Evolutionary conservation across 78 protist species (phyloP).

Genomic region (Dictyostelium citrinum): DNA sequence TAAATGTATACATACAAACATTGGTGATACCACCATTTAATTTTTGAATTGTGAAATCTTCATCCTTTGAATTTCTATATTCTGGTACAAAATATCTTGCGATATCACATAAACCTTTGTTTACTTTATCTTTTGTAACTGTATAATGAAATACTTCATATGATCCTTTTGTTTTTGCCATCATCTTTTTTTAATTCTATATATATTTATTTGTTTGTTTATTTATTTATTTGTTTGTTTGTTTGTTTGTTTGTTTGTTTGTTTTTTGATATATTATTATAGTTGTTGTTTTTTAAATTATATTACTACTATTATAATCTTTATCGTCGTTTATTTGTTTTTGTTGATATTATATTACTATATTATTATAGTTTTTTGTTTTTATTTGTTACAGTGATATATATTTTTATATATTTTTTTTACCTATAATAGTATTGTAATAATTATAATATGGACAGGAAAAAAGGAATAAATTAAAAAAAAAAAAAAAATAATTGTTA

Average conservation of each 20-base stretch:
- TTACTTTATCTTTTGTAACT: conserved; percentile 48
- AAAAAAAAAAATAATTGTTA: not conserved
- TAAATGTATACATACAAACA: conserved; percentile 41
- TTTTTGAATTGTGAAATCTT: conserved; percentile 43
- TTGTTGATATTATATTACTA: not conserved
- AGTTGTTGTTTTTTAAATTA: not conserved
- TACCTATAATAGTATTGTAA: not conserved
- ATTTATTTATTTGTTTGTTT: not conserved
- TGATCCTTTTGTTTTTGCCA: conserved; percentile 36
- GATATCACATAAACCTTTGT: conserved; percentile 48
- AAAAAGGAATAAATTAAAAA: not conserved
- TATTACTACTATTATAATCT: not conserved
- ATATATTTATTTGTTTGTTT: not conserved
- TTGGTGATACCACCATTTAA: conserved; percentile 81
- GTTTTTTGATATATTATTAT: too few relatives aligned
- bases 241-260: not conserved
- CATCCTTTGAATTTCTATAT: conserved; percentile 54
- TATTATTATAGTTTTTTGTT: not conserved
- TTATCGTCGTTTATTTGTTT: not conserved
- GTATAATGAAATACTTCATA: conserved; percentile 74
- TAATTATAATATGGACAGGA: not conserved
- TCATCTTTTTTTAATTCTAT: not conserved
- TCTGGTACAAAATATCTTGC: conserved; percentile 73
- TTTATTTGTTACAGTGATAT: not conserved
- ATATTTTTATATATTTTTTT: not conserved